These are phyloP conservation scores for Kodamaea nitidulidarum DNA, from an alignment of 805 yeast genomes.

Conservation along the genomic window DNA sequence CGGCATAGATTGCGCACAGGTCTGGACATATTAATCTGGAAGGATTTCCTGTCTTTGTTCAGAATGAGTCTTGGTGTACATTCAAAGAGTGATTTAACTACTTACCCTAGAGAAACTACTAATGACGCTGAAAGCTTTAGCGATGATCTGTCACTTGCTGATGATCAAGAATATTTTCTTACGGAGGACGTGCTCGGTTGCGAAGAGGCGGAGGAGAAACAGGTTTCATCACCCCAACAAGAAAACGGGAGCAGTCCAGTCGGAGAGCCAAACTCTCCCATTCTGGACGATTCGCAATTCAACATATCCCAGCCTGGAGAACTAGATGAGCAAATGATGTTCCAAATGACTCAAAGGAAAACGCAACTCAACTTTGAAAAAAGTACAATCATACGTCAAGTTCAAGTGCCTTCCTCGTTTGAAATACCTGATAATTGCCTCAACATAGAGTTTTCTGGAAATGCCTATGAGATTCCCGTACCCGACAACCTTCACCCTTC, in stretches of 20 bases:
- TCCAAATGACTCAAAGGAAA: constrained; percentile 18
- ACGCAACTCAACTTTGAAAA: constrained; percentile 1
- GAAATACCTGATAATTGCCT: constrained; percentile 2
- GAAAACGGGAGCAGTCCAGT: too few species aligned
- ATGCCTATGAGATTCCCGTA: constrained; percentile 19
- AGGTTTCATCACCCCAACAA: too few species aligned
- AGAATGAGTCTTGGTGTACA: too few species aligned
- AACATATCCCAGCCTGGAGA: constrained; percentile 12
- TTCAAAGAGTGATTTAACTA: too few species aligned
- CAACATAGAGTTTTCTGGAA: not conserved
- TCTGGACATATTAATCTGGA: not conserved
- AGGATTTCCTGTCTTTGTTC: not conserved
- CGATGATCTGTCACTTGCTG: too few species aligned
- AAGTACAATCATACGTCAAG: not conserved
- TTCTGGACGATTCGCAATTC: constrained; percentile 8
- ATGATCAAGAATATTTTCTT: too few species aligned
- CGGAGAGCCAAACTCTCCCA: too few species aligned
- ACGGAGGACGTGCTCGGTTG: too few species aligned
- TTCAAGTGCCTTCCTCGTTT: constrained; percentile 17
- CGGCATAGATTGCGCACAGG: not conserved
- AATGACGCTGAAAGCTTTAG: too few species aligned
- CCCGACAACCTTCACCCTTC: constrained; percentile 18
- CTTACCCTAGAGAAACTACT: too few species aligned
- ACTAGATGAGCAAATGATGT: constrained; percentile 18
- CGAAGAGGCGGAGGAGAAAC: too few species aligned